A percentile compares a stretch with the other conserved stretches of the same genome.
Evolutionary conservation across 2,329 filamentous ascomycete species (phyloP).

Genomic region (Diaporthe eres): DNA sequence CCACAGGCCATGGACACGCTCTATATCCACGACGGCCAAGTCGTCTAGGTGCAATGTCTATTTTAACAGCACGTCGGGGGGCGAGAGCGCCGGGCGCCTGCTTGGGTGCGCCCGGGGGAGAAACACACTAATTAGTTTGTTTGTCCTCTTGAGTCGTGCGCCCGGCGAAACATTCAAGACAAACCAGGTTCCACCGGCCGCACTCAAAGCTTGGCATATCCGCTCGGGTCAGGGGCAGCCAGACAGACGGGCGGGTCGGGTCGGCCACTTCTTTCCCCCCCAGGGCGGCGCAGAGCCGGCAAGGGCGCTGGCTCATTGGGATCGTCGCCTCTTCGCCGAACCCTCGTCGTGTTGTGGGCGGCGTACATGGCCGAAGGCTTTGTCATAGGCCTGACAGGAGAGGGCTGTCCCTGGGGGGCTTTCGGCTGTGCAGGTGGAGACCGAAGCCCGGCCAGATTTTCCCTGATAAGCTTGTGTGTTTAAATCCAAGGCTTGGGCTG

Average conservation of each 20-base stretch:
- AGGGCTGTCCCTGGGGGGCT: background rate
- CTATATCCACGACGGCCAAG: constrained; percentile 33
- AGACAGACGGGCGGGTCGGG: constrained; percentile 18
- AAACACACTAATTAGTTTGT: background rate
- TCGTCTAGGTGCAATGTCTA: background rate
- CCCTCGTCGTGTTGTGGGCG: constrained; percentile 20
- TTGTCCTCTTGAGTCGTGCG: constrained; percentile 11
- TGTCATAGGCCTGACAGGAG: background rate
- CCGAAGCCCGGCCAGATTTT: background rate
- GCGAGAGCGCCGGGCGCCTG: background rate
- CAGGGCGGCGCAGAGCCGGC: background rate
- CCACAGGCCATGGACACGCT: background rate
- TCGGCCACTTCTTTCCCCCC: background rate
- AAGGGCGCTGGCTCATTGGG: constrained; percentile 12
- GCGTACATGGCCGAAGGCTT: background rate
- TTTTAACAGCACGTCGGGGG: background rate
- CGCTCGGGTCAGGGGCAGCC: constrained; percentile 28
- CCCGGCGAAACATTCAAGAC: constrained; percentile 1
- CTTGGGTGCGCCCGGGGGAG: background rate
- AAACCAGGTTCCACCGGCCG: background rate
- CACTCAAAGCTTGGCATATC: constrained; percentile 26
- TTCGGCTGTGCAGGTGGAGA: background rate
- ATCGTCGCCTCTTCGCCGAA: background rate
- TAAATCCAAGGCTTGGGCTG: background rate
- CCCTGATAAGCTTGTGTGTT: constrained; percentile 25